These are phyloP conservation scores for Seiridium cupressi DNA, from an alignment of 2,329 filamentous ascomycete species.

Conservation along the genomic window DNA sequence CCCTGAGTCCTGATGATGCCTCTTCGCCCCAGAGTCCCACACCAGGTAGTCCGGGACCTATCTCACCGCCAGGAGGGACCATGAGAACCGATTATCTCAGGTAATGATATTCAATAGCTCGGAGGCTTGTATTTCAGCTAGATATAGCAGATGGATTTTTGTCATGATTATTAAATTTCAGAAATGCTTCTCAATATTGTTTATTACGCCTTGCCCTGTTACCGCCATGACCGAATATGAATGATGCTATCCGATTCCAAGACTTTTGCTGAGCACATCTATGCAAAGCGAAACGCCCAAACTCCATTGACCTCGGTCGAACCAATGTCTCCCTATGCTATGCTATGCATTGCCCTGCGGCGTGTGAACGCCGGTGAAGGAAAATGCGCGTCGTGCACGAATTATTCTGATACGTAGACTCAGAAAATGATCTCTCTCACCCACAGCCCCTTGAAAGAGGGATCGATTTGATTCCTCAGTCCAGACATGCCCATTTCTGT, in stretches of 20 bases:
- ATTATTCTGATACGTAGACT: neutral
- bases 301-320: neutral
- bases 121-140: neutral
- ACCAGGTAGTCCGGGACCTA: constrained; percentile 10
- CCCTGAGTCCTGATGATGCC: neutral
- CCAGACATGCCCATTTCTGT: too few species aligned
- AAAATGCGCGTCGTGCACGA: neutral
- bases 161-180: too few species aligned
- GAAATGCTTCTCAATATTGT: neutral
- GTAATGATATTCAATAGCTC: neutral
- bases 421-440: neutral
- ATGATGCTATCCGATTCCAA: neutral
- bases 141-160: too few species aligned
- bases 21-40: neutral
- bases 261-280: neutral
- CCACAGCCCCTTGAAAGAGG: too few species aligned
- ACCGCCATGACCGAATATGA: neutral
- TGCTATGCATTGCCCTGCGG: constrained; percentile 1
- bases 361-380: neutral
- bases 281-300: neutral
- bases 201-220: neutral
- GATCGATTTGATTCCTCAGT: too few species aligned
- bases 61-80: constrained; percentile 5
- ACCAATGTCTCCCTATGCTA: neutral
- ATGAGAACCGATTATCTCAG: neutral